Conservation (phyloP, 2,329 filamentous ascomycete genomes). For the Pseudocercospora eumusae region DNA sequence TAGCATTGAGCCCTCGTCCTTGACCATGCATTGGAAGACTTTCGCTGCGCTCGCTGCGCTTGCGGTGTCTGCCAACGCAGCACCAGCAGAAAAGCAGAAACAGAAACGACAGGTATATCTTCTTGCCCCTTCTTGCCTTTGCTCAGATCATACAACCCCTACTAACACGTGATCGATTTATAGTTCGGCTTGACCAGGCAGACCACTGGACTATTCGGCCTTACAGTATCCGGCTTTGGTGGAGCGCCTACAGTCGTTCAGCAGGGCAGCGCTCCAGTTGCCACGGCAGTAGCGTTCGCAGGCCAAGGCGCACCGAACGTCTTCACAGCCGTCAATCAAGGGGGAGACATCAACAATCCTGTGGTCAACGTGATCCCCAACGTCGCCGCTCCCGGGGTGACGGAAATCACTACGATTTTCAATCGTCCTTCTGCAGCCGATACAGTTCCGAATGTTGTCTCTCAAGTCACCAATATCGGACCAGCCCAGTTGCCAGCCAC, state of each 20-base stretch:
- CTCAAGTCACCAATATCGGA: background rate
- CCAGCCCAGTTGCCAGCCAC: background rate
- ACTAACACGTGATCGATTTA: background rate
- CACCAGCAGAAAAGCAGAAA: conserved; percentile 1
- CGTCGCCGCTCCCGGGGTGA: background rate
- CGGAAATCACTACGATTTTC: background rate
- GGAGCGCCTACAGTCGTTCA: background rate
- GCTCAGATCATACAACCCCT: background rate
- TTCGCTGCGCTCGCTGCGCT: conserved; percentile 5
- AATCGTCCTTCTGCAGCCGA: too few relatives aligned
- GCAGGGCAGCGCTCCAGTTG: background rate
- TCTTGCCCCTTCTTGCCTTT: background rate
- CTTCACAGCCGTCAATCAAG: too few relatives aligned
- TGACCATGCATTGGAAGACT: conserved; percentile 4
- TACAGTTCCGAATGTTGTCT: too few relatives aligned
- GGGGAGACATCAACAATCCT: background rate
- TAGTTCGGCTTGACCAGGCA: background rate
- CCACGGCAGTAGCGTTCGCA: background rate
- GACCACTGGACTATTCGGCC: background rate
- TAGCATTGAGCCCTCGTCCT: conserved; percentile 3
- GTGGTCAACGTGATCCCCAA: background rate
- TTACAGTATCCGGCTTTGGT: background rate
- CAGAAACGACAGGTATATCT: conserved; percentile 1
- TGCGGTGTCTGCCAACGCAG: conserved; percentile 2
- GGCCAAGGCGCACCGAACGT: background rate